phyloP scores from a whole-genome alignment of 2,329 filamentous ascomycete species.

The Fusarium pseudonygamai region DNA sequence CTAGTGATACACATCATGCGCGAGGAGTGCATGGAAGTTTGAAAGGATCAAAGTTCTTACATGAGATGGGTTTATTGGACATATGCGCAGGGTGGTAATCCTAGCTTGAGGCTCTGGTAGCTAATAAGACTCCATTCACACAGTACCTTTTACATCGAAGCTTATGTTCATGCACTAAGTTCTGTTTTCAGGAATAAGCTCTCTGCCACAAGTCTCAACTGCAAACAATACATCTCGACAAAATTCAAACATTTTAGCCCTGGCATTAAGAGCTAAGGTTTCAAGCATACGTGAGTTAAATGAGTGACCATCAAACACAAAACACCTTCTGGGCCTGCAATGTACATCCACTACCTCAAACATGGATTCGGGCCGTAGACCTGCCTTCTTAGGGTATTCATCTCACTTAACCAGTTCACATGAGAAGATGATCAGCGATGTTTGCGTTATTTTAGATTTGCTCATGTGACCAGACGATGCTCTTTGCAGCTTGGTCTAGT shows the following conservation, averaged over 20 bases:
- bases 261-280: neutral
- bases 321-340: neutral
- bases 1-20: neutral
- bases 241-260: neutral
- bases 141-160: no score
- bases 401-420: accelerated
- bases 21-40: neutral
- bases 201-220: neutral
- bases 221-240: neutral
- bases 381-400: neutral
- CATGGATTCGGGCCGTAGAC: no score
- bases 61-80: accelerated
- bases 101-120: no score
- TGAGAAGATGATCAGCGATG: no score
- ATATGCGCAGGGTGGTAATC: no score
- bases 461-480: accelerated
- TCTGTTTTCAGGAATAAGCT: neutral
- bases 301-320: neutral
- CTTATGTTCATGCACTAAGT: no score
- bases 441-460: neutral
- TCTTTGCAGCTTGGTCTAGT: neutral
- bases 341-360: no score
- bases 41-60: neutral
- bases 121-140: no score
- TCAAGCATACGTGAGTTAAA: neutral